Percentiles rank a stretch among this genome's conserved stretches.
phyloP scores from a whole-genome alignment of 2,329 filamentous ascomycete species.

The Fusarium xylarioides region DNA sequence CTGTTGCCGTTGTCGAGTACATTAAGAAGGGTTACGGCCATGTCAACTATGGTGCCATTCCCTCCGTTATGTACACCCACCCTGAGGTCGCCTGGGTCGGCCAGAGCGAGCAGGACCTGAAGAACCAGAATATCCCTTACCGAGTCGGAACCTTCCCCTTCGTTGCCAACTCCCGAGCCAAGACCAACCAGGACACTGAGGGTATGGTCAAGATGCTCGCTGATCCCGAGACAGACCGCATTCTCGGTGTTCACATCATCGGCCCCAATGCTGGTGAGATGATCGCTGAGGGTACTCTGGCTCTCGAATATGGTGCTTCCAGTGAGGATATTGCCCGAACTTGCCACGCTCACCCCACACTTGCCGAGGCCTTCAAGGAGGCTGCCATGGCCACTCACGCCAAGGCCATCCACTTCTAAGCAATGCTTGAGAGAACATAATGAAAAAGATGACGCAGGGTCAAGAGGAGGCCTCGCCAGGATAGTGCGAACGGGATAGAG shows the following conservation, averaged over 20 bases:
- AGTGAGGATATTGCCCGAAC: slow-evolving; percentile 95
- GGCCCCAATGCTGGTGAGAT: slow-evolving; percentile 97
- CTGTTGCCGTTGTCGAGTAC: slow-evolving; percentile 92
- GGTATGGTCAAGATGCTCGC: slow-evolving; percentile 97
- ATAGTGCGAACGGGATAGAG: slow-evolving; percentile 36
- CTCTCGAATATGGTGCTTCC: slow-evolving; percentile 94
- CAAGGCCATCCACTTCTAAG: slow-evolving; percentile 94
- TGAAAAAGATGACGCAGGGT: slow-evolving; percentile 29
- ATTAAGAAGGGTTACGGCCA: slow-evolving; percentile 98
- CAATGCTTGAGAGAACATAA: slow-evolving; percentile 18
- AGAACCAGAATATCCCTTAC: slow-evolving; percentile 90
- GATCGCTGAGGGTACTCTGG: slow-evolving; percentile 97
- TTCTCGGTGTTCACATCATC: slow-evolving; percentile 96
- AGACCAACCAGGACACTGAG: slow-evolving; percentile 97
- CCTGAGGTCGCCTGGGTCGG: slow-evolving; percentile 99
- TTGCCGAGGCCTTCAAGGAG: slow-evolving; percentile 99
- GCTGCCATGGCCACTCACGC: slow-evolving; percentile 97
- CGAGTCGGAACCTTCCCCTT: slow-evolving; percentile 95
- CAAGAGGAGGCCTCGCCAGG: slow-evolving; percentile 34
- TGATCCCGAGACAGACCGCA: slow-evolving; percentile 94
- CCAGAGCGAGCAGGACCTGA: slow-evolving; percentile 95
- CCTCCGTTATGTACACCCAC: slow-evolving; percentile 99
- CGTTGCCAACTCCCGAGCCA: slow-evolving; percentile 96
- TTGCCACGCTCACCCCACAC: slow-evolving; percentile 94
- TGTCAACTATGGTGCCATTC: slow-evolving; percentile 98